A percentile compares a stretch with the other conserved stretches of the same genome.
These are phyloP conservation scores for Sphaerulina musiva DNA, from an alignment of 2,329 filamentous ascomycete genomes.

Conservation along the genomic window DNA sequence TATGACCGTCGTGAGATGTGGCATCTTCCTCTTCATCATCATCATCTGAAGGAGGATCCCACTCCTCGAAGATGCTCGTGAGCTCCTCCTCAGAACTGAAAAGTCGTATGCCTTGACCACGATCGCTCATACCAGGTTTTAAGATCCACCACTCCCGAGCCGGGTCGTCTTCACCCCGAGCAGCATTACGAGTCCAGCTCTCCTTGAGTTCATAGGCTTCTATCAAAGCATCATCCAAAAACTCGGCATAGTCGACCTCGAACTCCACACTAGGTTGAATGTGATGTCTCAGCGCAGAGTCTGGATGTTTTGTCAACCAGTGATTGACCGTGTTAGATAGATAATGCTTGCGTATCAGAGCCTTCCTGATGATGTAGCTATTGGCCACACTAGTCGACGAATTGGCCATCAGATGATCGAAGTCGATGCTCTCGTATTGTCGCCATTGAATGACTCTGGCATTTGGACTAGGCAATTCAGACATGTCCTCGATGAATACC, in stretches of 20 bases:
- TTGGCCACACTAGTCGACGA: constrained; percentile 64
- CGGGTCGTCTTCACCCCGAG: constrained; percentile 28
- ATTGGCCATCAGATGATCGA: constrained; percentile 62
- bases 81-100: constrained; percentile 81
- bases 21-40: constrained; percentile 48
- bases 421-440: constrained; percentile 82
- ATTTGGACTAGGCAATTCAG: constrained; percentile 43
- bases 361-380: constrained; percentile 92
- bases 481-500: constrained; percentile 46
- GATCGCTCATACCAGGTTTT: constrained; percentile 95
- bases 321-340: constrained; percentile 74
- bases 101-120: constrained; percentile 84
- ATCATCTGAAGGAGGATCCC: constrained; percentile 70
- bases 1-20: constrained; percentile 14
- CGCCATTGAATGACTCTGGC: constrained; percentile 66
- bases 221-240: constrained; percentile 83
- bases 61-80: constrained; percentile 81
- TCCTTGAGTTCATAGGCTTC: constrained; percentile 78
- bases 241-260: constrained; percentile 94
- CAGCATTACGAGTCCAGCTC: constrained; percentile 64
- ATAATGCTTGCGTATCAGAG: constrained; percentile 93
- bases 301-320: constrained; percentile 79
- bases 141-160: constrained; percentile 86
- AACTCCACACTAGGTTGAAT: constrained; percentile 77
- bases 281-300: constrained; percentile 60